Evolutionary conservation across 345 rosid species (phyloP).

Genomic region (Durio zibethinus): DNA sequence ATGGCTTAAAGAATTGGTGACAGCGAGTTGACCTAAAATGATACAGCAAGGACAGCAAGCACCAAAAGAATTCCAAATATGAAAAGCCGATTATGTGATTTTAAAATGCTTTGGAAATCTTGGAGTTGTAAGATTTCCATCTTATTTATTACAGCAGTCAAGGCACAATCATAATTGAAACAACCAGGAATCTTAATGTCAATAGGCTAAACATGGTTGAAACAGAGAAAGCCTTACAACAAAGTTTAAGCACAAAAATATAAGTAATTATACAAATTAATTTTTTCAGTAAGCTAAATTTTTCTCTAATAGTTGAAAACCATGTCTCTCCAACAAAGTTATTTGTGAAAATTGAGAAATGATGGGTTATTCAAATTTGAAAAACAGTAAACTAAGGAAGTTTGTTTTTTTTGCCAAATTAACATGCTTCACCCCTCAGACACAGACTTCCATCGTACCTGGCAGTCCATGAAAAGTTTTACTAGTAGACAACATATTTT

Average conservation of each 20-base stretch:
- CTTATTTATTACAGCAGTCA: not conserved
- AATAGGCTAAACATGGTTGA: not conserved
- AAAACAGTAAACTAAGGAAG: not conserved
- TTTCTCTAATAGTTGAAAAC: not conserved
- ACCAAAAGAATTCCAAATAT: not conserved
- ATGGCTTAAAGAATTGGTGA: not conserved
- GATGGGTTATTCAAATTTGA: not conserved
- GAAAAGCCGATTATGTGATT: not conserved
- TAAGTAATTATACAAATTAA: not conserved
- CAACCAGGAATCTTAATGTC: conserved; percentile 1
- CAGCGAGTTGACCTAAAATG: not conserved
- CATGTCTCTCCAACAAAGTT: not conserved
- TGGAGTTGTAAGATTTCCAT: not conserved
- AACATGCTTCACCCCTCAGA: not conserved
- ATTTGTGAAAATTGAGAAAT: not conserved
- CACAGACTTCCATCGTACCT: not conserved
- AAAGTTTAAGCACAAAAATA: not conserved
- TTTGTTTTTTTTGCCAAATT: not conserved
- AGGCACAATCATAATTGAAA: not conserved
- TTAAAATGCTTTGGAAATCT: not conserved
- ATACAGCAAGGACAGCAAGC: not conserved
- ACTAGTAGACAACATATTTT: not conserved
- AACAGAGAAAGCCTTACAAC: not conserved
- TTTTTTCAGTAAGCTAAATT: not conserved
- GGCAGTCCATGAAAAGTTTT: conserved; percentile 5